Evolutionary conservation across 352 stramenopile genomes (phyloP).

Genomic region (Saprolegnia parasitica): DNA sequence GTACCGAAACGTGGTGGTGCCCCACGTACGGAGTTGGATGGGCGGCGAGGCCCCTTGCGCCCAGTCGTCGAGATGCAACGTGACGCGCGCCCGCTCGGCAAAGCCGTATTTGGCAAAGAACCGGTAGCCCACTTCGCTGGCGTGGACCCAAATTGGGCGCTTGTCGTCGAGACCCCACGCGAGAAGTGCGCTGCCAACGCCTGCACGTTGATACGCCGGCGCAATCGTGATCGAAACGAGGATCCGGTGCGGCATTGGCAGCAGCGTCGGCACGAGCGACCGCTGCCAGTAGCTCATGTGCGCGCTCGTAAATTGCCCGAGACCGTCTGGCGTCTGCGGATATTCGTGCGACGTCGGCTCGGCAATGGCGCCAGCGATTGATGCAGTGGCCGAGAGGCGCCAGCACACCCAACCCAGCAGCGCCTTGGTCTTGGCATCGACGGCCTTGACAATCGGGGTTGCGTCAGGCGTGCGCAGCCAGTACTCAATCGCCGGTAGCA

Average conservation of each 20-base stretch:
- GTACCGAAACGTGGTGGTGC: constrained; percentile 7
- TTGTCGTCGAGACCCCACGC: not conserved
- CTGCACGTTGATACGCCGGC: not conserved
- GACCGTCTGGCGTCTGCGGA: not conserved
- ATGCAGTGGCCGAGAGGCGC: not conserved
- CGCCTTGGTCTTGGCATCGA: not conserved
- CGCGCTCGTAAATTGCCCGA: constrained; percentile 4
- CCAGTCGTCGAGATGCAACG: not conserved
- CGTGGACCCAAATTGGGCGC: not conserved
- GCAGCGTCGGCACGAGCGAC: not conserved
- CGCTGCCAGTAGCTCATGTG: constrained; percentile 6
- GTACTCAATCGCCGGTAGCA: constrained; percentile 8
- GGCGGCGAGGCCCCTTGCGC: not conserved
- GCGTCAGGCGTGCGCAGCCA: not conserved
- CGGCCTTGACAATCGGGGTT: not conserved
- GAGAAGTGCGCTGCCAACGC: not conserved
- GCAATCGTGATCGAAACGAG: constrained; percentile 11
- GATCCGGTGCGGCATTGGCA: constrained; percentile 1
- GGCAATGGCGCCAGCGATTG: not conserved
- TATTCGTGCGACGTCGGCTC: not conserved
- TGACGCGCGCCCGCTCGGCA: not conserved
- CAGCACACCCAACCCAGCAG: constrained; percentile 7
- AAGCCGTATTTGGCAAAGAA: constrained; percentile 2
- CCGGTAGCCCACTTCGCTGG: not conserved
- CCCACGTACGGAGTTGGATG: not conserved